A percentile compares a stretch with the other conserved stretches of the same genome.
Conservation (phyloP, 768 basidiomycete genomes). For the Cyclocybe aegerita region DNA sequence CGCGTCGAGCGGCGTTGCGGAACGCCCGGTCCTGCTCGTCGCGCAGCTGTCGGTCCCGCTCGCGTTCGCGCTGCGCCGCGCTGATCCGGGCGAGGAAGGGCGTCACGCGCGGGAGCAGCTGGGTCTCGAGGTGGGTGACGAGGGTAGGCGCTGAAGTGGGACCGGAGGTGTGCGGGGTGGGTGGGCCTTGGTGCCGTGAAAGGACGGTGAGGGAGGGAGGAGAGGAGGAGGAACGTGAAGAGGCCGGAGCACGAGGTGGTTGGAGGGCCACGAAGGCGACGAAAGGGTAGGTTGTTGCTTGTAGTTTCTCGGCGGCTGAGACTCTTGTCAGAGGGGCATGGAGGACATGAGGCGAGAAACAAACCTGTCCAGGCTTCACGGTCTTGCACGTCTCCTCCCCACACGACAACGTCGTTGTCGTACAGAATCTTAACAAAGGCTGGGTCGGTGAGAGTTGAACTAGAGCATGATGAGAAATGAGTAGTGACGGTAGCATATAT, state of each 20-base stretch:
- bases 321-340: background rate
- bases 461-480: conserved; percentile 22
- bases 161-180: conserved; percentile 30
- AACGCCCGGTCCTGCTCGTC: conserved; percentile 86
- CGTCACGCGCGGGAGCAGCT: conserved; percentile 77
- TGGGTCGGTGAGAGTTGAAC: conserved; percentile 74
- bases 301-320: conserved; percentile 64
- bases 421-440: conserved; percentile 65
- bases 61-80: conserved; percentile 45
- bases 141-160: conserved; percentile 68
- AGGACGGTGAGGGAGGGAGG: conserved; percentile 72
- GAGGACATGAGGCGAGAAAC: conserved; percentile 5
- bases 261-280: conserved; percentile 91
- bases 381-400: conserved; percentile 91
- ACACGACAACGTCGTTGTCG: conserved; percentile 78
- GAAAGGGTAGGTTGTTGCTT: conserved; percentile 91
- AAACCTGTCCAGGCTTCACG: conserved; percentile 74
- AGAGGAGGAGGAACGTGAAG: conserved; percentile 32
- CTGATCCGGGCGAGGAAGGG: conserved; percentile 72
- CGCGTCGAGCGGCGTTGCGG: conserved; percentile 57
- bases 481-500: background rate
- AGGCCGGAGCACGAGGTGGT: conserved; percentile 50
- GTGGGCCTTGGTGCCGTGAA: conserved; percentile 79
- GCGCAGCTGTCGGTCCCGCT: conserved; percentile 59
- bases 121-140: conserved; percentile 61